A percentile compares a stretch with the other conserved stretches of the same genome.
These are phyloP conservation scores for Parastagonospora nodorum DNA, from an alignment of 2,329 filamentous ascomycete genomes.

Conservation along the genomic window DNA sequence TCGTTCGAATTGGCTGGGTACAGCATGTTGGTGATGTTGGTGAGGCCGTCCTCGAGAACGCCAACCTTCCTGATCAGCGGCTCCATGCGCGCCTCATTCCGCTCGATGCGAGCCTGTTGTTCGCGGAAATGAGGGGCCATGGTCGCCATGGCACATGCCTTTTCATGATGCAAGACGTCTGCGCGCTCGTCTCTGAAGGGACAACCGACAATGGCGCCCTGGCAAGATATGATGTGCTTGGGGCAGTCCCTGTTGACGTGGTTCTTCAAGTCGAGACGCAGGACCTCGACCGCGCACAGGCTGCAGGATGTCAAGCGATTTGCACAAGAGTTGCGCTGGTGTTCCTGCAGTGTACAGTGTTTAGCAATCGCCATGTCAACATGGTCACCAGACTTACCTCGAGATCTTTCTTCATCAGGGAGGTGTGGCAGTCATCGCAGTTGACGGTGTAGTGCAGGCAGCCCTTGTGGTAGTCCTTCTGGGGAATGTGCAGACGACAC, in stretches of 20 bases:
- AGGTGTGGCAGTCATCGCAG: conserved; percentile 59
- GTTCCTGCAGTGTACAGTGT: conserved; percentile 35
- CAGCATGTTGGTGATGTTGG: conserved; percentile 50
- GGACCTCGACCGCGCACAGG: conserved; percentile 49
- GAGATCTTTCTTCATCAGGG: conserved; percentile 60
- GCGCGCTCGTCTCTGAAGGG: conserved; percentile 46
- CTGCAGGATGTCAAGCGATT: conserved; percentile 53
- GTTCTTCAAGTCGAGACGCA: conserved; percentile 47
- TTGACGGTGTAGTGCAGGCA: conserved; percentile 60
- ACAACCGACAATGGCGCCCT: conserved; percentile 52
- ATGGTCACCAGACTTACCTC: conserved; percentile 44
- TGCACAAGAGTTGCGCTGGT: conserved; percentile 56
- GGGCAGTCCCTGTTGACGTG: conserved; percentile 51
- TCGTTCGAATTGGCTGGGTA: conserved; percentile 41
- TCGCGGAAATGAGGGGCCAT: conserved; percentile 52
- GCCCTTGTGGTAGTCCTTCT: conserved; percentile 59
- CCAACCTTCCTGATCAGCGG: conserved; percentile 51
- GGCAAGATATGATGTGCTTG: conserved; percentile 50
- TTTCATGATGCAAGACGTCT: conserved; percentile 48
- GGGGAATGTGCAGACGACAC: conserved; percentile 59
- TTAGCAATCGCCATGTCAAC: conserved; percentile 32
- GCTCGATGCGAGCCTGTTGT: conserved; percentile 51
- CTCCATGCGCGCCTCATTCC: conserved; percentile 51
- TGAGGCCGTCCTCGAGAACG: conserved; percentile 52
- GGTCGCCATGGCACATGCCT: conserved; percentile 51